Evolutionary conservation across 83 land plant genomes (phyloP), one percentile per base, ranked within the genome.

Genomic region (Diphasiastrum complanatum): DNA sequence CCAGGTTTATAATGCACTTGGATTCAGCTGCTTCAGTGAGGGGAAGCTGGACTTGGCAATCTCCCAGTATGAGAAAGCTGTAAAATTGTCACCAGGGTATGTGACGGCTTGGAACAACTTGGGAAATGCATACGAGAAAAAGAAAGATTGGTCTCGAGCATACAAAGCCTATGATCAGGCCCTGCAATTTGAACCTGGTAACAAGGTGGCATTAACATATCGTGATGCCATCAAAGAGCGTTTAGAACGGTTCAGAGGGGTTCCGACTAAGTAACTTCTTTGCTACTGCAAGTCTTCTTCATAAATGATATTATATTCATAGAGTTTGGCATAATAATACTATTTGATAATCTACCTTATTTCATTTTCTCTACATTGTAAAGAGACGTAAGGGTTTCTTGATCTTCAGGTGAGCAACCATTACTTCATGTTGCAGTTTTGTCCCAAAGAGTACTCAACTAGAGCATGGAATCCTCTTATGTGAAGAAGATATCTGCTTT

Each of bases 81-180:
- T 93, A 46, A 83, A 83, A 63, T 79, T 93, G 54, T 95, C 91
- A 55, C 99, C 99, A 3, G 99, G 99, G 26, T 93, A 93, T 72
- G 95, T 88, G 16, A 82, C 84, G 26, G 99, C 99, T 0, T 93
- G 99, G 99, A 93, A 93, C 85, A 93, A 93, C 80, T 75, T 93
- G 23, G 99, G 96, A 1, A 83, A 81, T 69, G 96, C 91, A 5
- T 93, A 89, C 70, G 92, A 93, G 76, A 80, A 83, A 75, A 82
- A 81, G 60, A 89, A 93, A 29, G 81, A 93, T 27, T 73, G 74
- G 30, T 63, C 49, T 20, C 54, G 73, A 41, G 99, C 99, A 11
- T 76, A 89, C 5, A 81, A 73, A 40, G 91, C 99, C 45, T 93
- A 85, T 67, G 96, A 93, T 23, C 89, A 89, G 70, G 89, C 84